Conservation (phyloP, 148 eudicot species). For the Diospyros lotus region DNA sequence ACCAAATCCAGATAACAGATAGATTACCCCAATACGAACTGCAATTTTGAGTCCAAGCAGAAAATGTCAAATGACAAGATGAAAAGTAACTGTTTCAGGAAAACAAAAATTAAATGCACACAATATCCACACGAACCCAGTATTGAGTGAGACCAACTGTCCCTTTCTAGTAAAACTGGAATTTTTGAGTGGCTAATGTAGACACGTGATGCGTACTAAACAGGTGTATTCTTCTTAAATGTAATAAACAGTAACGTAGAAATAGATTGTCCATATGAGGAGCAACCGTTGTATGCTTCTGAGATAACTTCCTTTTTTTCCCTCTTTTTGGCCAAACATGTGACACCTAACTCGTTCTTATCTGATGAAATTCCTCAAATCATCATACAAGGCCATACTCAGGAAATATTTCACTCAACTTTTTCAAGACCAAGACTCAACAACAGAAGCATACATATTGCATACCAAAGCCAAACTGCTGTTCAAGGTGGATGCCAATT, state of each 20-base stretch:
- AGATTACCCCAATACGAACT: conserved; percentile 64
- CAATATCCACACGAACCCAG: neutral
- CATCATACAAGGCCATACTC: neutral
- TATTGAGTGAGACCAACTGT: neutral
- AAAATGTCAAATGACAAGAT: neutral
- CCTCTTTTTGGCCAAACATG: neutral
- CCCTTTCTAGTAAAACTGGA: no score
- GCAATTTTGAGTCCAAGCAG: neutral
- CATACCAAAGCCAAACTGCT: conserved; percentile 63
- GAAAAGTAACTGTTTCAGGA: neutral
- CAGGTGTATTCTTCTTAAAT: neutral
- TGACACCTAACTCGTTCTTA: neutral
- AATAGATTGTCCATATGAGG: neutral
- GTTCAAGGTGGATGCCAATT: conserved; percentile 67
- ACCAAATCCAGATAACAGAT: conserved; percentile 67
- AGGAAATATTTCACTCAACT: neutral
- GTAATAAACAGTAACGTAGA: neutral
- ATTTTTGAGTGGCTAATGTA: neutral
- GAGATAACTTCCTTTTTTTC: neutral
- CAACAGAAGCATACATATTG: no score
- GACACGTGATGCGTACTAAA: neutral
- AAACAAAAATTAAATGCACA: neutral
- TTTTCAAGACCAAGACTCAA: no score
- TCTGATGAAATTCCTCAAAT: neutral
- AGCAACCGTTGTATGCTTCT: neutral